Evolutionary conservation across 2,329 filamentous ascomycete species (phyloP), one percentile per base, ranked within the genome.

Genomic region (Didymella exigua): DNA sequence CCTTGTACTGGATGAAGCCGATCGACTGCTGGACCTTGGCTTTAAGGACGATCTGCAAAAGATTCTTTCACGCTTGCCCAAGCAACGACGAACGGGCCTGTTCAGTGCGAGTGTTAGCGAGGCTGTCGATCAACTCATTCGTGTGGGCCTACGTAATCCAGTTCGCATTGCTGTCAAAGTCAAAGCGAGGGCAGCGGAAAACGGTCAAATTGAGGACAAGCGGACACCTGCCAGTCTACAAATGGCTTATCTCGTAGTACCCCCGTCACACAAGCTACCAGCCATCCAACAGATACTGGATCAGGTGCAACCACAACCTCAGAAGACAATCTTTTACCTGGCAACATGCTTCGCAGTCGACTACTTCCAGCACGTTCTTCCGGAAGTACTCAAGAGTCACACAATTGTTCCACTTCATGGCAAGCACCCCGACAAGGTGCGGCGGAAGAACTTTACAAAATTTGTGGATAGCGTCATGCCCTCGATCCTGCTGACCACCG

Each of bases 31-130:
- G 10, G 95, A 99, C 76, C 82, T 98, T 19, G 95, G 96, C 5
- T 98, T 99, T 77, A 95, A 96, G 74, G 88, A 90, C 51, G 92
- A 96, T 63, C 77, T 99, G 24, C 91, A 95, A 64, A 90, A 86
- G 50, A 96, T 98, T 34, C 78, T 99, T 19, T 85, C 86, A 0
- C 84, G 89, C 14, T 78, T 99, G 5, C 95, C 95, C 0, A 99
- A 99, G 71, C 95, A 99, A 73, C 83, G 95, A 46, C 84, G 95
- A 43, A 99, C 95, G 0, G 95, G 95, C 0, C 79, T 99, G 0
- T 99, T 98, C 77, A 96, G 91, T 69, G 95, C 95, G 11, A 96
- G 90, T 67, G 90, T 99, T n/a, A 95, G 89, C 66, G 95, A 98
- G 71, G 95, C 95, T 1, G 90, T 99, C 0, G 88, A 93, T 59